Evolutionary conservation across 345 rosid species (phyloP), one percentile per base, ranked within the genome.

Genomic region (Syzygium grande): DNA sequence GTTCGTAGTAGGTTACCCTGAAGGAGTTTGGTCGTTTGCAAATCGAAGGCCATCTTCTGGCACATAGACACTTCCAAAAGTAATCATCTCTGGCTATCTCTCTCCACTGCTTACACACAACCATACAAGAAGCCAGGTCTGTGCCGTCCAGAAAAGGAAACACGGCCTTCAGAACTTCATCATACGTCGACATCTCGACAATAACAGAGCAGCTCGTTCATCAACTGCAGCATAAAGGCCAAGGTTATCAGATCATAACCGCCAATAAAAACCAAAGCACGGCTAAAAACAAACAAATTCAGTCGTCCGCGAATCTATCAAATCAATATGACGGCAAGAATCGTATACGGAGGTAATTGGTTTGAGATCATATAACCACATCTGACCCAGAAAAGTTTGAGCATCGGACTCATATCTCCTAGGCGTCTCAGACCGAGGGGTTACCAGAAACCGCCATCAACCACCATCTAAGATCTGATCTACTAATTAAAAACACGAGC

Each of bases 11-110:
- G 34, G 97, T 94, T 23, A 85, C 89, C 8, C 96, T 91, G 21
- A 94, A 97, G 34, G 98, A 97, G 86, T 43, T 92, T 9, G 93
- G 91, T 25, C 93, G 94, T 92, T 94, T 96, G 94, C 98, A 95
- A 90, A 94, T 88, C 2, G 98, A 96, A 88, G 99, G 99, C 99
- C 99, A 98, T 92, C 92, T 93, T 93, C 92, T 95, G 29, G 95
- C 94, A 88, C 99, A 96, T 25, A 92, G 87, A 49, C 96, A 94
- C 92, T 95, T 98, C 99, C 99, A 98, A n/a, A 95, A 91, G 91
- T 94, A 98, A 90, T 98, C 99, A 52, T 98, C 99, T 63, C 65
- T 90, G 3, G 98, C 97, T 79, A 94, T 52, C 59, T 90, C 92
- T 93, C 95, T 96, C 99, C 99, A 98, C 49, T 93, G 95, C 92